Evolutionary conservation across 805 yeast genomes (phyloP).

Genomic region (Monosporozyma aerobia): DNA sequence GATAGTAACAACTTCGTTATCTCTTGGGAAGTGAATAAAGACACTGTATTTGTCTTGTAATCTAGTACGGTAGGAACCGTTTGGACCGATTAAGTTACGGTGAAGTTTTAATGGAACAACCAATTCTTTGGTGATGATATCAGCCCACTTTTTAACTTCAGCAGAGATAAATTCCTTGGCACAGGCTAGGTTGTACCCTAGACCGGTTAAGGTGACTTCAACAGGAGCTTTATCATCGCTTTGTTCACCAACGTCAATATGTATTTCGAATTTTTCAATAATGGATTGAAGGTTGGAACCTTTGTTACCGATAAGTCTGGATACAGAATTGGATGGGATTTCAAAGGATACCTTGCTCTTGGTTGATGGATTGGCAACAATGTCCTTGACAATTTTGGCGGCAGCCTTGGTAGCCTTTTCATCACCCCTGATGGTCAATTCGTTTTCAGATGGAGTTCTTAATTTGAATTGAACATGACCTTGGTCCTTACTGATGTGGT

Average conservation of each 20-base stretch:
- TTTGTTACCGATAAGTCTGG: slow-evolving; percentile 82
- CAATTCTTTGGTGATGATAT: slow-evolving; percentile 58
- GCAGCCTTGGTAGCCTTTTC: slow-evolving; percentile 44
- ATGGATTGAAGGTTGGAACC: slow-evolving; percentile 66
- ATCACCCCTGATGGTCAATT: slow-evolving; percentile 62
- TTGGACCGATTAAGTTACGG: slow-evolving; percentile 72
- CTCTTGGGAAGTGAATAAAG: slow-evolving; percentile 63
- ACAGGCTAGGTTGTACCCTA: slow-evolving; percentile 66
- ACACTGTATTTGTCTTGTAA: slow-evolving; percentile 84
- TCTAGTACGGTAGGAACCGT: slow-evolving; percentile 72
- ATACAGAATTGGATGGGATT: slow-evolving; percentile 58
- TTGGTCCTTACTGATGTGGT: slow-evolving; percentile 30
- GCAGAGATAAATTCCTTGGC: slow-evolving; percentile 51
- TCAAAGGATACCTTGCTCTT: slow-evolving; percentile 35
- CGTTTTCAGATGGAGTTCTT: slow-evolving; percentile 39
- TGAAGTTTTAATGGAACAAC: slow-evolving; percentile 72
- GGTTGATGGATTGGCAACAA: slow-evolving; percentile 21
- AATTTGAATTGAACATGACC: slow-evolving; percentile 40
- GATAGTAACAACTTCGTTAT: slow-evolving; percentile 53
- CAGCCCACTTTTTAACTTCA: slow-evolving; percentile 69
- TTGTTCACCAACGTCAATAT: slow-evolving; percentile 58
- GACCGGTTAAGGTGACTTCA: slow-evolving; percentile 59
- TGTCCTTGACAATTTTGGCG: slow-evolving; percentile 31
- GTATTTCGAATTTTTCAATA: slow-evolving; percentile 65
- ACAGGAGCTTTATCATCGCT: slow-evolving; percentile 32